Evolutionary conservation across 192 early-diverging fungal species (phyloP).

Genomic region (Rhizophagus prolifer): DNA sequence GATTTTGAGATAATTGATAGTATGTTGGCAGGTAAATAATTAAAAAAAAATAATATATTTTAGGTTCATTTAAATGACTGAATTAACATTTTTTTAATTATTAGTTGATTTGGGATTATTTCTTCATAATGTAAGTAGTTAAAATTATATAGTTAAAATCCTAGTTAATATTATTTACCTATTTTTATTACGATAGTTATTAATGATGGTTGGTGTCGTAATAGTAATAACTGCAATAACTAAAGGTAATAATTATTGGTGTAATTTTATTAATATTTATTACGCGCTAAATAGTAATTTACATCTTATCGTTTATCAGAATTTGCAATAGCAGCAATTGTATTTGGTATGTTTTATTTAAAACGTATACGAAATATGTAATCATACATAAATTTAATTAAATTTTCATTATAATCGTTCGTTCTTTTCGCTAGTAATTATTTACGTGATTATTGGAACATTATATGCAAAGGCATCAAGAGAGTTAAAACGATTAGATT

Average conservation of each 20-base stretch:
- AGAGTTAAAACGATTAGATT: constrained; percentile 76
- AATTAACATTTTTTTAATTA: not conserved
- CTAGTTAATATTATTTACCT: no score
- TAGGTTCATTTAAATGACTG: not conserved
- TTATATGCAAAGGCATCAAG: constrained; percentile 78
- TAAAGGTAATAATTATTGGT: constrained; percentile 69
- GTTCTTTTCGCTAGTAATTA: not conserved
- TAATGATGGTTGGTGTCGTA: constrained; percentile 53
- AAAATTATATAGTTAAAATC: not conserved
- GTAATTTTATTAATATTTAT: constrained; percentile 52
- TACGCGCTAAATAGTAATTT: not conserved
- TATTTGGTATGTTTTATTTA: not conserved
- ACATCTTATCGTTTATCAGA: not conserved
- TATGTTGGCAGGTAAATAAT: constrained; percentile 31
- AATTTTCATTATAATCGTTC: not conserved
- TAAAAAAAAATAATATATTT: not conserved
- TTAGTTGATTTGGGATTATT: constrained; percentile 46
- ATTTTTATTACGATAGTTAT: not conserved
- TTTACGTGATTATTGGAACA: constrained; percentile 53
- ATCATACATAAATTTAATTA: no score
- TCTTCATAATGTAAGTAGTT: constrained; percentile 40
- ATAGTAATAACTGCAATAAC: constrained; percentile 65
- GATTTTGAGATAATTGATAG: constrained; percentile 85
- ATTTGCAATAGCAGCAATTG: not conserved
- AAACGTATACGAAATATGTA: no score